Conservation (phyloP, 139 green algal genomes). For the Micractinium conductrix region DNA sequence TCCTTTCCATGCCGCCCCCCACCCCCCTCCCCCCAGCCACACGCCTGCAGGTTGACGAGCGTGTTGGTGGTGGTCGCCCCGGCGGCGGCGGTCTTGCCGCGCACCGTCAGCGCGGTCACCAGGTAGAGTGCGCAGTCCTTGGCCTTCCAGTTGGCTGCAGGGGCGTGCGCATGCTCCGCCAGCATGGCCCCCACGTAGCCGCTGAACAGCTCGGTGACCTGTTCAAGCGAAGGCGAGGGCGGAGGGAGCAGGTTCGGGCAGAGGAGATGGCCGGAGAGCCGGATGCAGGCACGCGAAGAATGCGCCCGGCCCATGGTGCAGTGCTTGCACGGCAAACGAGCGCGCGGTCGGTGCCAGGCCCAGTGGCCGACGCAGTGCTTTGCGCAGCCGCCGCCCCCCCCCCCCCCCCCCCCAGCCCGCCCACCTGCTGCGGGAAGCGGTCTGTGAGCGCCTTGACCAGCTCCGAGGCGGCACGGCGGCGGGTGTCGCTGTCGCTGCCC, state of each 20-base stretch:
- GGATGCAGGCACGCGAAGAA: no score
- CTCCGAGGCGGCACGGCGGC: constrained; percentile 90
- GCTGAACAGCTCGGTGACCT: constrained; percentile 85
- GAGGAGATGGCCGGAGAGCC: no score
- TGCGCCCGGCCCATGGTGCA: no score
- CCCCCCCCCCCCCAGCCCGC: no score
- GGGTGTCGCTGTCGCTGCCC: constrained; percentile 94
- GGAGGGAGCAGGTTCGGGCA: not conserved
- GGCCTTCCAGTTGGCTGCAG: constrained; percentile 77
- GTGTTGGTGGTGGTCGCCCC: constrained; percentile 92
- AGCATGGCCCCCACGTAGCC: constrained; percentile 82
- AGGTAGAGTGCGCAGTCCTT: constrained; percentile 98
- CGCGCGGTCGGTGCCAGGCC: no score
- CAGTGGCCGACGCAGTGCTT: no score
- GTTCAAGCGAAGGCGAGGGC: not conserved
- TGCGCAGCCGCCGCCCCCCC: no score
- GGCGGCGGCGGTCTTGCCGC: constrained; percentile 78
- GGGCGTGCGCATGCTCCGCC: constrained; percentile 70
- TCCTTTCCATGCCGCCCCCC: not conserved
- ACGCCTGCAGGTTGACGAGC: constrained; percentile 89
- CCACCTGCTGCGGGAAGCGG: constrained; percentile 78
- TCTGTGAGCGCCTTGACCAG: constrained; percentile 87
- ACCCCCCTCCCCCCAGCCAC: constrained; percentile 38
- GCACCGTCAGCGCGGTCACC: constrained; percentile 91
- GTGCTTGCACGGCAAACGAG: no score